Percentiles rank a stretch among this genome's conserved stretches.
Conservation (phyloP, 2,329 filamentous ascomycete species). For the Nothophoma quercina region DNA sequence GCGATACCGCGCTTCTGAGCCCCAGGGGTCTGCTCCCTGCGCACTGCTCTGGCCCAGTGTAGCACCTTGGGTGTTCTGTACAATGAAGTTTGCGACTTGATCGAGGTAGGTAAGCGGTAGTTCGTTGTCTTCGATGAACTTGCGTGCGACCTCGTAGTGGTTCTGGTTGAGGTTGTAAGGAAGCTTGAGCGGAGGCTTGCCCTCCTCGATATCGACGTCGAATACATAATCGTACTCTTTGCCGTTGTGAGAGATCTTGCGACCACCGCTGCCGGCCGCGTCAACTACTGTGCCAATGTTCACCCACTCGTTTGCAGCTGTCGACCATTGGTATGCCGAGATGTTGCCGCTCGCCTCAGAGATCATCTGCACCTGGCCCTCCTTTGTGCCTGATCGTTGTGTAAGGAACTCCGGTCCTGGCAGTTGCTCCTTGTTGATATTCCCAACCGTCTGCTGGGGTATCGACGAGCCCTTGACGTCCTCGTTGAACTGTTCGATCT, state of each 20-base stretch:
- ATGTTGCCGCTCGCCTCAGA: slow-evolving; percentile 80
- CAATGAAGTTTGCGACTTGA: slow-evolving; percentile 91
- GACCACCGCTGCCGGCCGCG: slow-evolving; percentile 79
- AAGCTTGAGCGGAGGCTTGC: slow-evolving; percentile 90
- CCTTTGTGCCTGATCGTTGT: slow-evolving; percentile 86
- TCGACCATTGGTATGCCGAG: slow-evolving; percentile 88
- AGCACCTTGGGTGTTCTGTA: slow-evolving; percentile 85
- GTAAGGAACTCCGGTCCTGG: slow-evolving; percentile 87
- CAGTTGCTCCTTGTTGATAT: slow-evolving; percentile 88
- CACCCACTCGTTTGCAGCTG: slow-evolving; percentile 72
- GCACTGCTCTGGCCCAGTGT: slow-evolving; percentile 70
- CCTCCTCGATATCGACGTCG: slow-evolving; percentile 94
- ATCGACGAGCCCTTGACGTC: slow-evolving; percentile 84
- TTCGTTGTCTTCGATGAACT: slow-evolving; percentile 89
- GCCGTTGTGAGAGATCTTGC: slow-evolving; percentile 71
- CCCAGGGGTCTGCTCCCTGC: slow-evolving; percentile 73
- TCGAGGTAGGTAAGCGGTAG: slow-evolving; percentile 88
- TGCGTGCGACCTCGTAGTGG: slow-evolving; percentile 88
- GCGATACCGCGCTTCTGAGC: slow-evolving; percentile 78
- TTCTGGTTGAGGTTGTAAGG: slow-evolving; percentile 93
- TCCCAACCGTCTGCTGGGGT: slow-evolving; percentile 79
- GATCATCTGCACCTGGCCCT: slow-evolving; percentile 95
- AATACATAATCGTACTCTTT: slow-evolving; percentile 97
- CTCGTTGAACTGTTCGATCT: slow-evolving; percentile 78
- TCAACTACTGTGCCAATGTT: slow-evolving; percentile 95